These are phyloP conservation scores for Castanospermum australe DNA, from an alignment of 306 rosid species.

Conservation along the genomic window DNA sequence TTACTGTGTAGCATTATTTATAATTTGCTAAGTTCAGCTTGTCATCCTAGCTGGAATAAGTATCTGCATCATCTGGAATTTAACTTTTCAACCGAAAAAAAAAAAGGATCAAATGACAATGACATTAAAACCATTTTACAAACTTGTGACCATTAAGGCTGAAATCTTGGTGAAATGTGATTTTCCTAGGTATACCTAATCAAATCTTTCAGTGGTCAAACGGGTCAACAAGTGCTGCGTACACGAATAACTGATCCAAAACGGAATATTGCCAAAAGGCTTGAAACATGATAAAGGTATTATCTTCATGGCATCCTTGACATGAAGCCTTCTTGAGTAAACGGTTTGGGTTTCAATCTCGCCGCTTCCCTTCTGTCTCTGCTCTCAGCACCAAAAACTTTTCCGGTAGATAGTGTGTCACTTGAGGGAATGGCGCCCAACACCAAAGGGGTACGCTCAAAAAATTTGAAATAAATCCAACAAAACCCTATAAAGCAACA, in stretches of 20 bases:
- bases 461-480: too few species aligned
- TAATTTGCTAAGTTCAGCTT: not conserved
- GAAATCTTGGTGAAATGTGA: constrained; percentile 33
- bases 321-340: not conserved
- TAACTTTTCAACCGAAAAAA: constrained; percentile 26
- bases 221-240: constrained; percentile 9
- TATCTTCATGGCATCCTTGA: not conserved
- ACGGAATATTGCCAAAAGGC: not conserved
- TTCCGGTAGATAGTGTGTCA: not conserved
- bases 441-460: not conserved
- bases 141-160: not conserved
- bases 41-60: constrained; percentile 12
- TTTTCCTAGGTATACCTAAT: constrained; percentile 29
- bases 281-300: not conserved
- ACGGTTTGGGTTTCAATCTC: too few species aligned
- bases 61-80: constrained; percentile 20
- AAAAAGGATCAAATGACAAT: constrained; percentile 19
- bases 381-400: not conserved
- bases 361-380: too few species aligned
- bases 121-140: constrained; percentile 29
- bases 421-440: not conserved
- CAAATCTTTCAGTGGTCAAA: not conserved
- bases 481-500: too few species aligned
- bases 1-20: too few species aligned
- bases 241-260: not conserved